These are phyloP conservation scores for Lupinus albus DNA, from an alignment of 306 rosid genomes.

Conservation along the genomic window DNA sequence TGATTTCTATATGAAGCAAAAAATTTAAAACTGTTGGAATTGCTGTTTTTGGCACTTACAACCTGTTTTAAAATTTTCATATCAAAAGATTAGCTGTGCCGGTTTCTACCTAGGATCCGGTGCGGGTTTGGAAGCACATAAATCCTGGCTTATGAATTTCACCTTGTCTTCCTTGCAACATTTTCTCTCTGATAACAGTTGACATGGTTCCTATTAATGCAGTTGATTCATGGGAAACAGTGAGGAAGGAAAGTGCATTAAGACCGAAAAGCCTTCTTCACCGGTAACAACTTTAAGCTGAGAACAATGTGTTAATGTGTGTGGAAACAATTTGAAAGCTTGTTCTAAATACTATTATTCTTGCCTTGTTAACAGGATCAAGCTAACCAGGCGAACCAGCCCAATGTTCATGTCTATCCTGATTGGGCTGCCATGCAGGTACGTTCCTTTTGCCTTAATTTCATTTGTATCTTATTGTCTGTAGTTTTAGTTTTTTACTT, in stretches of 20 bases:
- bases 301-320: slow-evolving; percentile 34
- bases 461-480: slow-evolving; percentile 13
- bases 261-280: slow-evolving; percentile 71
- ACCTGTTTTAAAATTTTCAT: neutral
- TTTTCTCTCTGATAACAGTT: slow-evolving; percentile 24
- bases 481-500: slow-evolving; percentile 4
- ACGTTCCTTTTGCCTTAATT: slow-evolving; percentile 21
- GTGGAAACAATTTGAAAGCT: slow-evolving; percentile 3
- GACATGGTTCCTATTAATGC: slow-evolving; percentile 35
- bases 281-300: slow-evolving; percentile 64
- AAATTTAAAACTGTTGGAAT: slow-evolving; percentile 18
- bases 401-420: slow-evolving; percentile 71
- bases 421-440: slow-evolving; percentile 99
- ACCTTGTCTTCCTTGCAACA: slow-evolving; percentile 14
- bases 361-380: slow-evolving; percentile 60
- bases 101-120: neutral
- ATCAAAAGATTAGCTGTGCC: neutral
- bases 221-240: slow-evolving; percentile 69
- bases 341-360: slow-evolving; percentile 21
- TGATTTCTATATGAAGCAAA: slow-evolving; percentile 21
- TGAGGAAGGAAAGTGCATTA: slow-evolving; percentile 67
- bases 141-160: slow-evolving; percentile 15
- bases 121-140: slow-evolving; percentile 3
- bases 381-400: slow-evolving; percentile 52
- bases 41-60: neutral